These are phyloP conservation scores for Chlorella sp. DNA, from an alignment of 139 green algal species.

Conservation along the genomic window DNA sequence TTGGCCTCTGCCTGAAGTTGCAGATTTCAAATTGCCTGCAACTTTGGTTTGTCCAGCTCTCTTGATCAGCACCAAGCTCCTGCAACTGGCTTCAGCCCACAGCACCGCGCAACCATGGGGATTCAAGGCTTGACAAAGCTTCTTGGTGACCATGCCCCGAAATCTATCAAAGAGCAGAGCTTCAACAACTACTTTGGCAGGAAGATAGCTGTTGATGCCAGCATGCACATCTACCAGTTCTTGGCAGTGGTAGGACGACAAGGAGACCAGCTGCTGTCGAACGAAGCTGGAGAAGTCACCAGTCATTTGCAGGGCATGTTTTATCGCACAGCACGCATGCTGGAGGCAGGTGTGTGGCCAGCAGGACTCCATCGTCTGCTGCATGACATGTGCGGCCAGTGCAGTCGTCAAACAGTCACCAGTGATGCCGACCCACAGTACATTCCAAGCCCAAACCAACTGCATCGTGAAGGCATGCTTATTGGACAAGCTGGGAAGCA, in stretches of 20 bases:
- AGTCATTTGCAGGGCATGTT: conserved; percentile 91
- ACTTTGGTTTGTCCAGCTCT: too few relatives aligned
- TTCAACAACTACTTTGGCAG: conserved; percentile 97
- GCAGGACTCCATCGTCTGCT: conserved; percentile 22
- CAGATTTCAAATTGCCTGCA: too few relatives aligned
- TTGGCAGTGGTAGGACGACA: conserved; percentile 60
- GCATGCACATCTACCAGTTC: conserved; percentile 99
- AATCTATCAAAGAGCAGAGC: conserved; percentile 73
- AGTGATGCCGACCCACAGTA: too few relatives aligned
- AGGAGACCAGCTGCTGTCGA: conserved; percentile 83
- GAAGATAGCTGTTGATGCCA: conserved; percentile 95
- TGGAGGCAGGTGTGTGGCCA: too few relatives aligned
- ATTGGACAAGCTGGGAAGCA: too few relatives aligned
- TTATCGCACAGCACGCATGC: conserved; percentile 86
- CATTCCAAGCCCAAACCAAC: too few relatives aligned
- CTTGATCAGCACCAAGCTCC: too few relatives aligned
- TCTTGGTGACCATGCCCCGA: conserved; percentile 73
- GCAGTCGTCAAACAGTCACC: too few relatives aligned
- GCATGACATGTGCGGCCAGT: not conserved
- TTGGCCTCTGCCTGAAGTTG: too few relatives aligned
- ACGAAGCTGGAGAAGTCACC: conserved; percentile 91
- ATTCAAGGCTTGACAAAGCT: conserved; percentile 93
- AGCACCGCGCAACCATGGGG: conserved; percentile 38
- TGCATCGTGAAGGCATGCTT: too few relatives aligned
- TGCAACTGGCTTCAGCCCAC: too few relatives aligned